Evolutionary conservation across 257 asterid genomes (phyloP).

Genomic region (Catharanthus roseus): DNA sequence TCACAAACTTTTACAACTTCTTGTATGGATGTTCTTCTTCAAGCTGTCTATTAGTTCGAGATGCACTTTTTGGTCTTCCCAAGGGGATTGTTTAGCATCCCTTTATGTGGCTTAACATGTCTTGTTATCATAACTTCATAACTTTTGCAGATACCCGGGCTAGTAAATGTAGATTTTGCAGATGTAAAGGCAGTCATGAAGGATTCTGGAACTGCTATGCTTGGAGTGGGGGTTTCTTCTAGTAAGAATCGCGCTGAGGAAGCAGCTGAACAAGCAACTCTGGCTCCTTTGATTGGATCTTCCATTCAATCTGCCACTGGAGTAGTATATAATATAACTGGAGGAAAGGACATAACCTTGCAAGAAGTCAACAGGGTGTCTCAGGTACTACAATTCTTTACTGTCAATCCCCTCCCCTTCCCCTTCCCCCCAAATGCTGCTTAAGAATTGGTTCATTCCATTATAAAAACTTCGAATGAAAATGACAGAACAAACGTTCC

Average conservation of each 20-base stretch:
- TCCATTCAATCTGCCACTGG: conserved; percentile 98
- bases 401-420: background rate
- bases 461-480: background rate
- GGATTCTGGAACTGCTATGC: conserved; percentile 99
- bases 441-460: background rate
- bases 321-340: conserved; percentile 93
- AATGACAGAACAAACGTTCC: background rate
- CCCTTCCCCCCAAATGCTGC: too few species aligned
- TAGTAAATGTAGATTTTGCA: conserved; percentile 98
- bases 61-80: background rate
- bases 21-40: background rate
- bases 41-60: background rate
- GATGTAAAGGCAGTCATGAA: conserved; percentile 99
- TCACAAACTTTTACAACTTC: background rate
- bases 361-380: conserved; percentile 98
- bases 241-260: conserved; percentile 99
- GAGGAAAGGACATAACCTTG: conserved; percentile 93
- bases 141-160: conserved; percentile 78
- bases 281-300: conserved; percentile 92
- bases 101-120: background rate
- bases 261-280: conserved; percentile 98
- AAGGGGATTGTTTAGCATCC: background rate
- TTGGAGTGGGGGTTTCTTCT: conserved; percentile 96
- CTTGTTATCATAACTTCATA: background rate
- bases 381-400: conserved; percentile 47